These are phyloP conservation scores for Polyporus arcularius DNA, from an alignment of 768 basidiomycete species.

Conservation along the genomic window DNA sequence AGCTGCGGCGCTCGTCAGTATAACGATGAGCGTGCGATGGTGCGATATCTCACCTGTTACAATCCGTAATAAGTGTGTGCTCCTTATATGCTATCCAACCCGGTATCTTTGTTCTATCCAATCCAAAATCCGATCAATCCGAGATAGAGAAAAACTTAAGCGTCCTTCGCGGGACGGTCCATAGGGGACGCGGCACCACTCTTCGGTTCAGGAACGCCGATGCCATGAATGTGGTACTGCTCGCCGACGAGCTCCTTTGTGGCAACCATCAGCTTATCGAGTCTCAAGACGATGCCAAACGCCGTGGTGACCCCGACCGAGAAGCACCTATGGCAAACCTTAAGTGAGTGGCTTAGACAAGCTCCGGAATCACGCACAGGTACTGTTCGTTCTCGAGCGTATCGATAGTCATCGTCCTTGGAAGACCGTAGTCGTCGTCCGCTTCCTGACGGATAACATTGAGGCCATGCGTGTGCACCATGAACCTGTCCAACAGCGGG, in stretches of 20 bases:
- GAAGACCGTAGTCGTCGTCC: conserved; percentile 76
- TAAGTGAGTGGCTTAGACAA: background rate
- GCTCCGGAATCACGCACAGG: conserved; percentile 46
- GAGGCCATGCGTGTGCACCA: conserved; percentile 54
- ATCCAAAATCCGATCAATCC: no score
- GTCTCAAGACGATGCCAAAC: conserved; percentile 65
- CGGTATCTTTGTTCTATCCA: no score
- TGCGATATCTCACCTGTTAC: no score
- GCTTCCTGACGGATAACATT: conserved; percentile 70
- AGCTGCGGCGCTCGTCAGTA: no score
- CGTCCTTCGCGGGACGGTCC: conserved; percentile 11
- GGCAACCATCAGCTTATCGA: conserved; percentile 79
- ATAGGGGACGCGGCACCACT: background rate
- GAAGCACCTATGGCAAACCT: conserved; percentile 49
- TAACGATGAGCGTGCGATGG: no score
- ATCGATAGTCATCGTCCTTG: conserved; percentile 67
- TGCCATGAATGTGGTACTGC: conserved; percentile 80
- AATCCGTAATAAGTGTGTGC: no score
- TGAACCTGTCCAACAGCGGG: conserved; percentile 53
- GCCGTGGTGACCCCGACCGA: conserved; percentile 74
- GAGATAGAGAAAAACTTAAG: background rate
- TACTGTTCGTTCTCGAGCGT: conserved; percentile 80
- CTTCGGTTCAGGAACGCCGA: conserved; percentile 37
- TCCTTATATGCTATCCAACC: no score
- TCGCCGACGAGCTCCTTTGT: conserved; percentile 87